Conservation (phyloP, 495 filamentous ascomycete genomes). For the Penicillium nucicola region DNA sequence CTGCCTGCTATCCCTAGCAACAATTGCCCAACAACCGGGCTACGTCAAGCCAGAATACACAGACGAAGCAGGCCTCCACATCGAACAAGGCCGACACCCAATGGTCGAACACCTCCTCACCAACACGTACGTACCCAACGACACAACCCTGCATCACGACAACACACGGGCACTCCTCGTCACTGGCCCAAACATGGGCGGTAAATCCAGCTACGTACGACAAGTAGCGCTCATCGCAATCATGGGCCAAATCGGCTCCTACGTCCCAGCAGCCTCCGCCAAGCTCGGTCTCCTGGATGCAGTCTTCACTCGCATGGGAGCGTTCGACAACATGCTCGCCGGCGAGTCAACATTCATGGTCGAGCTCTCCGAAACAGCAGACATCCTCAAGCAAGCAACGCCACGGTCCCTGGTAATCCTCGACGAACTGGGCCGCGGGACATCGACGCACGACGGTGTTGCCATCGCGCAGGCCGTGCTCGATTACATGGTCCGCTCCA, state of each 20-base stretch:
- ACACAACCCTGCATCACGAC: slow-evolving; percentile 62
- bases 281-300: slow-evolving; percentile 80
- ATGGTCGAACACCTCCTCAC: slow-evolving; percentile 93
- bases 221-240: slow-evolving; percentile 88
- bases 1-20: slow-evolving; percentile 82
- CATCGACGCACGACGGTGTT: slow-evolving; percentile 90
- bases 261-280: slow-evolving; percentile 78
- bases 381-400: slow-evolving; percentile 86
- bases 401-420: slow-evolving; percentile 79
- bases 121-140: slow-evolving; percentile 88
- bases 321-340: slow-evolving; percentile 92
- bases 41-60: slow-evolving; percentile 86
- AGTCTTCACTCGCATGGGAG: slow-evolving; percentile 95
- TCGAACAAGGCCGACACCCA: slow-evolving; percentile 81
- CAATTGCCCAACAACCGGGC: slow-evolving; percentile 79
- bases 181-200: slow-evolving; percentile 98
- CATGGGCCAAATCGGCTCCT: slow-evolving; percentile 92
- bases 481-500: slow-evolving; percentile 72
- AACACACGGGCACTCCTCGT: slow-evolving; percentile 76
- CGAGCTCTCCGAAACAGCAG: slow-evolving; percentile 85
- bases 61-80: slow-evolving; percentile 63
- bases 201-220: slow-evolving; percentile 92
- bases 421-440: slow-evolving; percentile 93
- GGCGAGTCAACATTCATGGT: slow-evolving; percentile 98
- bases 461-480: slow-evolving; percentile 94